phyloP scores from a whole-genome alignment of 106 monocot species.

The Posidonia australis region DNA sequence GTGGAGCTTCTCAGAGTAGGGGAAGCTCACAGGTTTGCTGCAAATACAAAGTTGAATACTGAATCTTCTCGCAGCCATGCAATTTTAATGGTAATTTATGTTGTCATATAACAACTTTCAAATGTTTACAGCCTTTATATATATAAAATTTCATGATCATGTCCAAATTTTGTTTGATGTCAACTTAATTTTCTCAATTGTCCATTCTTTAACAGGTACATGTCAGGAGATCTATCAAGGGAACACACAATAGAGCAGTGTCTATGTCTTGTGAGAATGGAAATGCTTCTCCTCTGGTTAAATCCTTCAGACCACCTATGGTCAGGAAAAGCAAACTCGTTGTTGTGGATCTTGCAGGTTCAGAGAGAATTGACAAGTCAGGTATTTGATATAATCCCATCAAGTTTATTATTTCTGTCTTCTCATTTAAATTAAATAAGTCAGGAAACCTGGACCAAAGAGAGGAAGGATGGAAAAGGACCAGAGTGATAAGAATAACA shows the following conservation, averaged over 20 bases:
- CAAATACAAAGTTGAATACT: conserved; percentile 96
- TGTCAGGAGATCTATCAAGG: conserved; percentile 70
- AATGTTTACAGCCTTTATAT: neutral
- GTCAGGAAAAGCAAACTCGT: conserved; percentile 97
- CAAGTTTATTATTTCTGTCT: neutral
- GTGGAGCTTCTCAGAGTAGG: conserved; percentile 81
- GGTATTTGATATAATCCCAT: conserved; percentile 30
- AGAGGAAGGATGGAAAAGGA: too few species aligned
- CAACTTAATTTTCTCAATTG: neutral
- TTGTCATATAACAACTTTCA: neutral
- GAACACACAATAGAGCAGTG: conserved; percentile 47
- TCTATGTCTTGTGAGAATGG: conserved; percentile 60
- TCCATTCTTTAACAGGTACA: conserved; percentile 44
- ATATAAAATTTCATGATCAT: neutral
- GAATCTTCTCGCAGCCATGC: conserved; percentile 99
- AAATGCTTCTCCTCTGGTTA: conserved; percentile 42
- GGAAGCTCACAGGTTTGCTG: conserved; percentile 90
- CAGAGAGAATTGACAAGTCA: conserved; percentile 93
- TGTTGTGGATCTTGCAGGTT: conserved; percentile 94
- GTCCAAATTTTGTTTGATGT: neutral
- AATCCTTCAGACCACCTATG: conserved; percentile 69
- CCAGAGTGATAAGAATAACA: too few species aligned
- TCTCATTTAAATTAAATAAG: neutral
- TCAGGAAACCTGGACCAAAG: too few species aligned
- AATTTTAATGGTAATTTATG: conserved; percentile 66